Conservation (phyloP, 2,329 filamentous ascomycete species). For the Pseudogymnoascus sp. region DNA sequence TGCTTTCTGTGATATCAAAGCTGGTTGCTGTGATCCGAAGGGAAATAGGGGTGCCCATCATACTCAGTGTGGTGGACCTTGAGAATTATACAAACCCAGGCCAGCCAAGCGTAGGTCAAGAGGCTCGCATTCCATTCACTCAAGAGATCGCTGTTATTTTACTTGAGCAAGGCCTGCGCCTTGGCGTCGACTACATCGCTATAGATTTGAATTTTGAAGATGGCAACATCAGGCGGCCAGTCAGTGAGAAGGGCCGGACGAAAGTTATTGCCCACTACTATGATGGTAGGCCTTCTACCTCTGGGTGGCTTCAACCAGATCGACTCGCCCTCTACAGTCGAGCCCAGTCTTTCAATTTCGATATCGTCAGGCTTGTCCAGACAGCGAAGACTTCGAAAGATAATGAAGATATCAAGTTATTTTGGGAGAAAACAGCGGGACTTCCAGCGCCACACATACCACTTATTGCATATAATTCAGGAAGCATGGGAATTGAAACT, state of each 20-base stretch:
- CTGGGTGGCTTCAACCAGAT: conserved; percentile 42
- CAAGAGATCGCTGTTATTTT: conserved; percentile 44
- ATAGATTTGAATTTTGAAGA: conserved; percentile 52
- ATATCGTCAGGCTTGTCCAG: conserved; percentile 48
- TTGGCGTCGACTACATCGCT: conserved; percentile 58
- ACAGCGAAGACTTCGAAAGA: conserved; percentile 42
- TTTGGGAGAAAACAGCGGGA: conserved; percentile 22
- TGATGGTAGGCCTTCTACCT: conserved; percentile 26
- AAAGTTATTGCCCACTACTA: conserved; percentile 47
- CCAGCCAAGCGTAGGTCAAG: background rate
- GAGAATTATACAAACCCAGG: conserved; percentile 17
- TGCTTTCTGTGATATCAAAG: conserved; percentile 43
- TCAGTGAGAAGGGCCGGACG: conserved; percentile 41
- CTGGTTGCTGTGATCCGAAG: conserved; percentile 51
- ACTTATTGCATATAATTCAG: conserved; percentile 48
- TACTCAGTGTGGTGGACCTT: conserved; percentile 47
- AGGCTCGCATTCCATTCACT: conserved; percentile 6
- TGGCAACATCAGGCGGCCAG: conserved; percentile 36
- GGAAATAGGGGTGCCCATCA: conserved; percentile 47
- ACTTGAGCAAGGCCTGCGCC: conserved; percentile 54
- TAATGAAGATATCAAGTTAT: conserved; percentile 34
- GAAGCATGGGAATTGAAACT: conserved; percentile 45
- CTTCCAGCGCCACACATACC: conserved; percentile 18
- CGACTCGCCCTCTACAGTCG: conserved; percentile 43
- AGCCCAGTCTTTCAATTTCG: conserved; percentile 44